Evolutionary conservation across 345 rosid genomes (phyloP).

Genomic region (Acer negundo): DNA sequence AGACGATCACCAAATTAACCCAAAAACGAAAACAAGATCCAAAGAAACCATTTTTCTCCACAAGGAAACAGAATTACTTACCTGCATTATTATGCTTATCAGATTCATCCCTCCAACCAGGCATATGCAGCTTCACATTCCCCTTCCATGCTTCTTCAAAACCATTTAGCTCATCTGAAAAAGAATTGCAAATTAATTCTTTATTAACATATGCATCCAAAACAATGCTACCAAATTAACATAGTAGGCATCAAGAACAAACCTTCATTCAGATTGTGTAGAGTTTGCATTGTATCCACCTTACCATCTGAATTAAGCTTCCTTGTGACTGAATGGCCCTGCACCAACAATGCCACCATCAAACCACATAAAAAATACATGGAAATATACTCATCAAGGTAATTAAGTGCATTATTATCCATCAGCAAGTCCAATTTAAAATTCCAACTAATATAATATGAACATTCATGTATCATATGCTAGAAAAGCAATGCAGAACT

Average conservation of each 20-base stretch:
- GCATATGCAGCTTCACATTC: conserved; percentile 36
- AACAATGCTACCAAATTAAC: neutral
- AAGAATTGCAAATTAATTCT: conserved; percentile 4
- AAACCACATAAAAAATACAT: conserved; percentile 5
- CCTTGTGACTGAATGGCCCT: conserved; percentile 84
- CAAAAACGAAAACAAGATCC: neutral
- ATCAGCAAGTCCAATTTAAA: neutral
- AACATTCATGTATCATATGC: neutral
- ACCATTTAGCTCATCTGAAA: conserved; percentile 58
- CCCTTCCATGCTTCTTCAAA: conserved; percentile 73
- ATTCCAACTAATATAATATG: neutral
- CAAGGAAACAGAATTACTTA: conserved; percentile 22
- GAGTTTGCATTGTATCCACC: conserved; percentile 70
- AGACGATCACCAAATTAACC: neutral
- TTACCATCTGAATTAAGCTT: conserved; percentile 73
- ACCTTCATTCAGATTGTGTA: conserved; percentile 84
- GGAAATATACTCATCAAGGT: neutral
- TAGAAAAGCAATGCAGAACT: neutral
- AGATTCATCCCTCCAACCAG: conserved; percentile 31
- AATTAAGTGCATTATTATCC: neutral
- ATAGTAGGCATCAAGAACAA: conserved; percentile 4
- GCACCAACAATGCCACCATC: conserved; percentile 15
- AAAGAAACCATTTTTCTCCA: neutral
- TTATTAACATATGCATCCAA: neutral
- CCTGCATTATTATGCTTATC: conserved; percentile 29